Evolutionary conservation across 192 early-diverging fungal species (phyloP).

Genomic region (Chytriomyces hyalinus): DNA sequence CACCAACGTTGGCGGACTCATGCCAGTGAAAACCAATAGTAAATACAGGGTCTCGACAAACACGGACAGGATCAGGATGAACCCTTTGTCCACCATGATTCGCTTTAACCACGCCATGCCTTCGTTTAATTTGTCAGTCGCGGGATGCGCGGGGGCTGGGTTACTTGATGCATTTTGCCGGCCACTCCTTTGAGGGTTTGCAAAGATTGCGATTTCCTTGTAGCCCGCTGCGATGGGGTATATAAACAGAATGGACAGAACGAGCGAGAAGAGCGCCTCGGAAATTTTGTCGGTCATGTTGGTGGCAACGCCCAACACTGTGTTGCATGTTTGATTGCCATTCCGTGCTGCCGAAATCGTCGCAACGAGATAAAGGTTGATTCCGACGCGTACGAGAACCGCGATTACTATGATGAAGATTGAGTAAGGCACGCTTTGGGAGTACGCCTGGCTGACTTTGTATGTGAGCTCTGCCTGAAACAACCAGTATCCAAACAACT

Average conservation of each 20-base stretch:
- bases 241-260: background rate
- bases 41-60: background rate
- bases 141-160: background rate
- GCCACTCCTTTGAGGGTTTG: background rate
- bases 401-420: background rate
- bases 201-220: background rate
- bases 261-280: background rate
- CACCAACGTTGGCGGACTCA: constrained; percentile 8
- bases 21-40: background rate
- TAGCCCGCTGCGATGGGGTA: background rate
- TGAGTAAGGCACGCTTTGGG: background rate
- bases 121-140: background rate
- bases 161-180: background rate
- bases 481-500: background rate
- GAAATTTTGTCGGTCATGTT: background rate
- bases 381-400: background rate
- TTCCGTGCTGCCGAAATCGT: background rate
- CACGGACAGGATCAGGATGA: background rate
- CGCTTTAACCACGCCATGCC: background rate
- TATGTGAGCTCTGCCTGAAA: background rate
- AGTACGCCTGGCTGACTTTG: background rate
- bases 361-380: background rate
- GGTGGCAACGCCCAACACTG: background rate
- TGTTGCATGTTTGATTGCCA: background rate
- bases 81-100: background rate